A percentile compares a stretch with the other conserved stretches of the same genome.
Evolutionary conservation across 495 filamentous ascomycete genomes (phyloP).

Genomic region (Tuber calosporum): DNA sequence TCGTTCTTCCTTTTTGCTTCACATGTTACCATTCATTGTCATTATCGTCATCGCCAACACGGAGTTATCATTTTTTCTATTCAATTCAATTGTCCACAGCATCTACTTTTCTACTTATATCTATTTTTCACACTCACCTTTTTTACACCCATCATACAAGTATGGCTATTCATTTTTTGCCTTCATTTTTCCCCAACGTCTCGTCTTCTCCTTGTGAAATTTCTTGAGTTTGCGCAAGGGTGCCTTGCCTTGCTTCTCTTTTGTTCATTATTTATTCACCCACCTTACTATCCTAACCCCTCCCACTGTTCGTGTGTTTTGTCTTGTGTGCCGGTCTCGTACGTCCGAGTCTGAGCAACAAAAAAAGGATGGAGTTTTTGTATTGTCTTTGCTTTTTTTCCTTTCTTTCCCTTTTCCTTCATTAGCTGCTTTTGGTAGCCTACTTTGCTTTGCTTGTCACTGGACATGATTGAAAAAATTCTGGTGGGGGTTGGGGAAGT

Average conservation of each 20-base stretch:
- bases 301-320: background rate
- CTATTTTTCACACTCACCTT: background rate
- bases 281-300: background rate
- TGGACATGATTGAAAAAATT: background rate
- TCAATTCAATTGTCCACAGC: background rate
- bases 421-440: background rate
- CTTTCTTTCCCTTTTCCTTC: background rate
- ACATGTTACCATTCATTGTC: constrained; percentile 36
- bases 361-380: background rate
- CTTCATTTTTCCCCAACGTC: background rate
- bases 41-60: constrained; percentile 1
- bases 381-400: background rate
- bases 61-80: background rate
- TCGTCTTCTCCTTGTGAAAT: background rate
- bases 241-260: background rate
- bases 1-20: constrained; percentile 40
- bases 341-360: background rate
- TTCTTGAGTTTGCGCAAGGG: background rate
- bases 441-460: background rate
- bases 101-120: background rate
- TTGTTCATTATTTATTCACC: background rate
- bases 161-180: background rate
- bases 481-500: background rate
- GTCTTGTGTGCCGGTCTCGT: background rate
- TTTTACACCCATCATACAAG: background rate